Evolutionary conservation across 108 stramenopile species (phyloP).

Genomic region (Fragilariopsis cylindrus): DNA sequence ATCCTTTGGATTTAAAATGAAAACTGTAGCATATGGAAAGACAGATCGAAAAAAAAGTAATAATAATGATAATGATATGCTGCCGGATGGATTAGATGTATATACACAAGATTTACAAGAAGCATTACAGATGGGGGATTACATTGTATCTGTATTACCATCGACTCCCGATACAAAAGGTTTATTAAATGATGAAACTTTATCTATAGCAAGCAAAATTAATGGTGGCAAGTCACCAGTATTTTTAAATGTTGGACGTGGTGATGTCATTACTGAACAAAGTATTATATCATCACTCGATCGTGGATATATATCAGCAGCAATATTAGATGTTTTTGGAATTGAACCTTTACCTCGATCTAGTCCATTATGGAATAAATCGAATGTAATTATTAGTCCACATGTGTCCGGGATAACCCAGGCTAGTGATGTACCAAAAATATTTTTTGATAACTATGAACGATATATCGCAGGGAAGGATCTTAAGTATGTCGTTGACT

Average conservation of each 20-base stretch:
- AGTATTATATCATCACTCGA: constrained; percentile 44
- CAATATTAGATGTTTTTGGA: constrained; percentile 56
- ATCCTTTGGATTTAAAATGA: constrained; percentile 45
- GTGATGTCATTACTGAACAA: constrained; percentile 44
- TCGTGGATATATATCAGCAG: constrained; percentile 40
- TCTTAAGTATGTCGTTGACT: constrained; percentile 45
- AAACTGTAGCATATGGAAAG: constrained; percentile 39
- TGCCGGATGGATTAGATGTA: constrained; percentile 25
- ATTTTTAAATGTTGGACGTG: constrained; percentile 55
- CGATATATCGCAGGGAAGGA: constrained; percentile 43
- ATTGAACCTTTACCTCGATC: constrained; percentile 43
- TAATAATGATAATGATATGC: neutral
- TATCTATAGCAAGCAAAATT: constrained; percentile 35
- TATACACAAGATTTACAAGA: constrained; percentile 35
- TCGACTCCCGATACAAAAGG: constrained; percentile 47
- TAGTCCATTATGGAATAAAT: constrained; percentile 43
- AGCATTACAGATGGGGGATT: constrained; percentile 45
- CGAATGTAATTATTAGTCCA: constrained; percentile 45
- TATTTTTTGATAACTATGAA: constrained; percentile 44
- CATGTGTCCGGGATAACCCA: constrained; percentile 48
- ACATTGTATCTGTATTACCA: constrained; percentile 53
- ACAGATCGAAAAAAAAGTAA: neutral
- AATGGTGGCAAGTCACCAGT: constrained; percentile 50
- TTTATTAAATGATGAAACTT: constrained; percentile 18
- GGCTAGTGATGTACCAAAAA: constrained; percentile 39